Evolutionary conservation across 2,329 filamentous ascomycete genomes (phyloP), one percentile per base, ranked within the genome.

Genomic region (Lachnellula suecica): DNA sequence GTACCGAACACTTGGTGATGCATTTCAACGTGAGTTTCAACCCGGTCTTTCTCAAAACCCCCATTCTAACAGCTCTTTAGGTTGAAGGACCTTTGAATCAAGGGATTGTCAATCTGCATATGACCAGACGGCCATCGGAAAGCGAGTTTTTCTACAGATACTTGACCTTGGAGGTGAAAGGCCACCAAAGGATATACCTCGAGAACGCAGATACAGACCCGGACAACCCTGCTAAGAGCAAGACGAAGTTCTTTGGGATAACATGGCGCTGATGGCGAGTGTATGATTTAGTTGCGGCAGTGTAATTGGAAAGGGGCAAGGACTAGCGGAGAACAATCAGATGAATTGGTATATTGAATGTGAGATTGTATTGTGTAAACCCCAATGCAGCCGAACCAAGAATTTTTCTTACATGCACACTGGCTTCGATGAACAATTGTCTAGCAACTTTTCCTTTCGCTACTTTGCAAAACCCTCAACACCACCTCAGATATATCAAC

Each of bases 81-180:
- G 85, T 96, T 35, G 85, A 92, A 67, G 93, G 93, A 0, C 86
- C 89, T 2, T 74, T 81, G 29, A 88, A 87, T 49, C 80, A 80
- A 23, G 93, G 92, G 13, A 77, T 85, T 1, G 91, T 91, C 6
- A 78, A 84, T 59, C 74, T 96, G 49, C 91, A 97, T 68, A 83
- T 96, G 79, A 79, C 86, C 43, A 90, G 85, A 69, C 75, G 76
- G 31, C 76, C 80, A 2, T 78, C 84, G 34, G 71, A 77, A 46
- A 84, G 90, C 37, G 83, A 91, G 63, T 97, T 84, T 66, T 81
- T 89, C 62, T 97, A 96, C 71, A 83, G 85, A 66, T 84, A 91
- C 66, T 76, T 97, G 38, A 88, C 84, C 47, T 68, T 97, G 43
- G 91, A 96, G 69, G 82, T 96, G 23, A 85, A 81, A 61, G 91